Evolutionary conservation across 2,329 filamentous ascomycete species (phyloP).

Genomic region (Arthrinium phaeospermum): DNA sequence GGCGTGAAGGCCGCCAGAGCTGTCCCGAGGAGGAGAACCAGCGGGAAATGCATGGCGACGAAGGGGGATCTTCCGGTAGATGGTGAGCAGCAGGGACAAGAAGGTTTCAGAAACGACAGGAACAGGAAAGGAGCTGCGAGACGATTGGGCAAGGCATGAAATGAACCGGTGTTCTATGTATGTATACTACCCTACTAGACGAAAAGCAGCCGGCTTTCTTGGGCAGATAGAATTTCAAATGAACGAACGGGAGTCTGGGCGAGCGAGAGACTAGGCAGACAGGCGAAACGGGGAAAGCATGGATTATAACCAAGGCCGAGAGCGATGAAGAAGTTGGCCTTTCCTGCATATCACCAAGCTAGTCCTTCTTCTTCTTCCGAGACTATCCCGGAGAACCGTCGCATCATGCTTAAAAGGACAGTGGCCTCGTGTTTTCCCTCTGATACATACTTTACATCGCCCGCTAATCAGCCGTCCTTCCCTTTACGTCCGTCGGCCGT

Average conservation of each 20-base stretch:
- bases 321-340: not conserved
- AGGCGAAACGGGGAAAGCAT: not conserved
- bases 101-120: constrained; percentile 7
- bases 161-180: not conserved
- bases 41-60: constrained; percentile 2
- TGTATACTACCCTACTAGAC: not conserved
- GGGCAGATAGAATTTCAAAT: not conserved
- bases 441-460: not conserved
- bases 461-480: not conserved
- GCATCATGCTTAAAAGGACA: not conserved
- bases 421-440: not conserved
- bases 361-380: not conserved
- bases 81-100: not conserved
- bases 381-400: not conserved
- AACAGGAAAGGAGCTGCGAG: not conserved
- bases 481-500: constrained; percentile 1
- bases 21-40: constrained; percentile 9
- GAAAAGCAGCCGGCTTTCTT: not conserved
- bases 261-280: not conserved
- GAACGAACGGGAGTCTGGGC: not conserved
- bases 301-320: not conserved
- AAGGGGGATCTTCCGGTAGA: not conserved
- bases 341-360: not conserved
- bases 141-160: not conserved
- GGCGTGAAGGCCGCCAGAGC: constrained; percentile 5